Base-by-base conservation (phyloP, 768 basidiomycete species). In the Crepidotus variabilis region DNA sequence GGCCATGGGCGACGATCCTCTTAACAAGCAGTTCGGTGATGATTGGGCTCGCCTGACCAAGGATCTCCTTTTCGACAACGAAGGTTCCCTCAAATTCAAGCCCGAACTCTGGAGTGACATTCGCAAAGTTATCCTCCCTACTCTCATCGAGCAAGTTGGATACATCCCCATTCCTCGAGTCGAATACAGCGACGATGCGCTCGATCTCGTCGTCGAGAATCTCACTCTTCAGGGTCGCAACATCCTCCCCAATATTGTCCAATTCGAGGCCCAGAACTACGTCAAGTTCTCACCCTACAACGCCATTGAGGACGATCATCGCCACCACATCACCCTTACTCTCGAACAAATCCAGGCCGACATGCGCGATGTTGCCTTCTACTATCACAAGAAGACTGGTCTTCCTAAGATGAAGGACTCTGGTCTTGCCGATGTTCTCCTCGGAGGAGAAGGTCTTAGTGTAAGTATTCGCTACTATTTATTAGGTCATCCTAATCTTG, bases 191-290 rank as follows among this genome's bases (percentile, higher is more conserved):
- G 93, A 96, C 71, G 87, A 92, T 51, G 67, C 78, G 6, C 73
- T 95, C 58, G 95, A 97, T 63, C 80, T 97, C 46, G 91, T 96
- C 56, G 84, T 98, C 60, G 96, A 98, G 78, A 98, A 96, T 70
- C 81, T 98, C 33, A 89, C 90, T 1, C 78, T 95, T 16, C 86
- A 90, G 58, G 92, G 92, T 8, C 83, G 86, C 43, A 96, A 98
- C 73, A 73, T 99, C 2, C 88, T 95, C 79, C 94, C 94, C 1
- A 92, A 89, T 63, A 66, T 88, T 57, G 78, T 91, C 50, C 73
- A 79, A 3, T 59, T 90, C 54, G 90, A 95, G 55, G 86, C 88
- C 13, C 78, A 90, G 68, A 96, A 96, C 75, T 87, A 76, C 59
- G 74, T 92, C 72, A 87, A 86, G 69, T 94, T 98, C 72, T 87